Percentiles rank a stretch among this genome's conserved stretches.
Evolutionary conservation across 129 eudicot genomes (phyloP).

Genomic region (Mikania micrantha): DNA sequence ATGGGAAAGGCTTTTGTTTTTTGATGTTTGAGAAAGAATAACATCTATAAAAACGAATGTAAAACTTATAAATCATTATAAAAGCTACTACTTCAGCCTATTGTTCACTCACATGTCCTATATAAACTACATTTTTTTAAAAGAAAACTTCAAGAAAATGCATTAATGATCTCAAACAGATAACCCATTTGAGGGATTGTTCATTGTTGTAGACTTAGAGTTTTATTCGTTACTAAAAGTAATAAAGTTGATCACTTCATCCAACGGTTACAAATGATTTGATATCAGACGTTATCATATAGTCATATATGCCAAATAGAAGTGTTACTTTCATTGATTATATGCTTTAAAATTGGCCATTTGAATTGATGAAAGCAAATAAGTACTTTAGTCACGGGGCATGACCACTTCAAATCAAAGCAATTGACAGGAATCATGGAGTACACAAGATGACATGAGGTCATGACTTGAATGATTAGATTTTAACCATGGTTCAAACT

Average conservation of each 20-base stretch:
- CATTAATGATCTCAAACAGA: neutral
- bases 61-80: neutral
- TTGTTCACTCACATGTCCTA: neutral
- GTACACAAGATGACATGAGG: conserved; percentile 20
- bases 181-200: neutral
- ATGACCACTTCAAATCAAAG: conserved; percentile 26
- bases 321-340: conserved; percentile 12
- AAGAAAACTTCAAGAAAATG: neutral
- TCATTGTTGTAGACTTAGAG: neutral
- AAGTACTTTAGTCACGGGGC: conserved; percentile 20
- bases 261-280: neutral
- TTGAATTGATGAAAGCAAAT: conserved; percentile 16
- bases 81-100: neutral
- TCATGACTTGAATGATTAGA: conserved; percentile 14
- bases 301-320: conserved; percentile 14
- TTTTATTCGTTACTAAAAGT: neutral
- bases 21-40: too few relatives aligned
- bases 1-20: too few relatives aligned
- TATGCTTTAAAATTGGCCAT: conserved; percentile 16
- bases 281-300: neutral
- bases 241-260: neutral
- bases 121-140: neutral
- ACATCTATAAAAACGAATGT: too few relatives aligned
- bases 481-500: neutral
- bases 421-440: conserved; percentile 17